A percentile compares a stretch with the other conserved stretches of the same genome.
These are phyloP conservation scores for Penicillium cosmopolitanum DNA, from an alignment of 495 filamentous ascomycete species.

Conservation along the genomic window DNA sequence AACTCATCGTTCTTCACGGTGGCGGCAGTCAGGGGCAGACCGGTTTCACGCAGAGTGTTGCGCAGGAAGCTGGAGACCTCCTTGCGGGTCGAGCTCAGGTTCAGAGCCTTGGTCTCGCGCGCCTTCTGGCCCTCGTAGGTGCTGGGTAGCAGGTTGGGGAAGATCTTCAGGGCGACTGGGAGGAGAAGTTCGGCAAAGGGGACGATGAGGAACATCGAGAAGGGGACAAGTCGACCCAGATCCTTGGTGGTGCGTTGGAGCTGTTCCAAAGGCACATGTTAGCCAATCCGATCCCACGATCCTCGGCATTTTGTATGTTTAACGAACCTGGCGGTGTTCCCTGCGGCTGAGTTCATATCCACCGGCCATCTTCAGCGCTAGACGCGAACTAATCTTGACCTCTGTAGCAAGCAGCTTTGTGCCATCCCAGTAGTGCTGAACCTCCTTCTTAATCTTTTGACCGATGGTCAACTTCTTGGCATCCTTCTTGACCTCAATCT, in stretches of 20 bases:
- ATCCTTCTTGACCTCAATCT: slow-evolving; percentile 72
- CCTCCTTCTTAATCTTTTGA: slow-evolving; percentile 92
- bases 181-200: slow-evolving; percentile 96
- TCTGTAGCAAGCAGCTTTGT: slow-evolving; percentile 96
- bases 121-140: slow-evolving; percentile 93
- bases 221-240: slow-evolving; percentile 89
- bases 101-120: slow-evolving; percentile 84
- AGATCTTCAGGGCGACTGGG: slow-evolving; percentile 87
- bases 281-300: slow-evolving; percentile 13
- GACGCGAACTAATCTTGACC: slow-evolving; percentile 84
- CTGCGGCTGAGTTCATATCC: slow-evolving; percentile 95
- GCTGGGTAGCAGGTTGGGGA: slow-evolving; percentile 95
- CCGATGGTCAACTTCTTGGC: slow-evolving; percentile 83
- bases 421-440: slow-evolving; percentile 96
- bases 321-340: slow-evolving; percentile 79
- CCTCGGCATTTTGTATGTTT: background rate
- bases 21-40: slow-evolving; percentile 80
- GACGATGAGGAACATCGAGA: slow-evolving; percentile 95
- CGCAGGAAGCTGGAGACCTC: slow-evolving; percentile 93
- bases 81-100: slow-evolving; percentile 82
- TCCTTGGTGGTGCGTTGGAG: slow-evolving; percentile 92
- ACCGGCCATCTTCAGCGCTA: slow-evolving; percentile 96
- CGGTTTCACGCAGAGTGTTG: slow-evolving; percentile 88
- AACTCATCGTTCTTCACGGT: slow-evolving; percentile 95
- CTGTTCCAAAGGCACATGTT: slow-evolving; percentile 37